Percentiles rank a stretch among this genome's conserved stretches.
These are phyloP conservation scores for Phytophthora sansomeana DNA, from an alignment of 352 stramenopile species.

Conservation along the genomic window DNA sequence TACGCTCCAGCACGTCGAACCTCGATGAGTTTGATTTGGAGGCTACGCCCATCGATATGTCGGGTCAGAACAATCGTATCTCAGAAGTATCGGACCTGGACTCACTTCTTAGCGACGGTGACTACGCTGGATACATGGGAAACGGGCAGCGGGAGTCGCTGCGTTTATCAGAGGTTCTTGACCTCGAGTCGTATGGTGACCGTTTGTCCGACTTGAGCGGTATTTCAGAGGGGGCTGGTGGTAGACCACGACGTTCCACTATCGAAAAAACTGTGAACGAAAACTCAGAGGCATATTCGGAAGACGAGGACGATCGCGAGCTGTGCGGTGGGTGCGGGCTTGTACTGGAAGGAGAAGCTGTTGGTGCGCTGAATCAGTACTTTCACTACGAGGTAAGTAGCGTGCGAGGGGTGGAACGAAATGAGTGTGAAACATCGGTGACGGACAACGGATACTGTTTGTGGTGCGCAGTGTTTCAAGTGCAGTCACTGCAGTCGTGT, in stretches of 20 bases:
- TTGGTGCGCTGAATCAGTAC: conserved; percentile 83
- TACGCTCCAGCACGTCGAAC: conserved; percentile 46
- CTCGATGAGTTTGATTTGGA: conserved; percentile 83
- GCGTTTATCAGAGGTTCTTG: conserved; percentile 81
- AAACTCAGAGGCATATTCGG: conserved; percentile 57
- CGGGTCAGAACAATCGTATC: conserved; percentile 54
- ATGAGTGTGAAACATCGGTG: background rate
- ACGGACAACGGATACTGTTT: conserved; percentile 6
- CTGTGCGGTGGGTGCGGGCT: conserved; percentile 72
- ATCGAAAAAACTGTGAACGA: conserved; percentile 40
- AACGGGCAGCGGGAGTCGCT: conserved; percentile 68
- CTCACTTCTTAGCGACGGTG: conserved; percentile 65
- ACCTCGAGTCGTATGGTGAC: conserved; percentile 67
- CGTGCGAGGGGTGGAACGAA: background rate
- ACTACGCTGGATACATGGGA: conserved; percentile 62
- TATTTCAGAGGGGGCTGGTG: conserved; percentile 54
- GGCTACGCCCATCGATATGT: conserved; percentile 44
- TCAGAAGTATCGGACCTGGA: conserved; percentile 77
- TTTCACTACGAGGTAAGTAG: conserved; percentile 78
- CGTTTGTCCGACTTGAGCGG: conserved; percentile 68
- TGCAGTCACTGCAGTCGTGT: conserved; percentile 75
- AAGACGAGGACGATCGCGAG: conserved; percentile 79
- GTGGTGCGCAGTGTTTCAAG: conserved; percentile 72
- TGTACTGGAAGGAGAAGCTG: conserved; percentile 80
- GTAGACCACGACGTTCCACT: conserved; percentile 36